phyloP scores from a whole-genome alignment of 208 protist species.

The Trypanosomatidae sp. region DNA sequence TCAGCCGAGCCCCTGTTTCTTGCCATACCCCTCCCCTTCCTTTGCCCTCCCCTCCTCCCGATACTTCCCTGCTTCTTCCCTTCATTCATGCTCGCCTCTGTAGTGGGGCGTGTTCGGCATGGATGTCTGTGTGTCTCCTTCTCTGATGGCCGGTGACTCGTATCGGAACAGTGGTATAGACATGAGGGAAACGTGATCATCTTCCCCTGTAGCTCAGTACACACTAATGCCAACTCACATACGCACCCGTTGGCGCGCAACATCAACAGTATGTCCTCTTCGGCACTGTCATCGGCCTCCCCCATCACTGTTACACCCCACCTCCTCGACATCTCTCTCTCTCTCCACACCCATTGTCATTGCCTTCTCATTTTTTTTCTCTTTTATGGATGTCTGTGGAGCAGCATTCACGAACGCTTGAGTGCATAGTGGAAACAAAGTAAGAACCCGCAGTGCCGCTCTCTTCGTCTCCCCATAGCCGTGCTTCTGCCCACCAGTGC shows the following conservation, averaged over 20 bases:
- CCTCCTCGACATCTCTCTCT: neutral
- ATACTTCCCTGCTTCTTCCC: constrained; percentile 9
- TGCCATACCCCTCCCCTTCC: neutral
- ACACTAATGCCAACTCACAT: neutral
- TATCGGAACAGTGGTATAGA: neutral
- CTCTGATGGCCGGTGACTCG: neutral
- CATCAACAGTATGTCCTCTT: neutral
- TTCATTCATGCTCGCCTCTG: neutral
- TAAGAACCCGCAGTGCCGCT: neutral
- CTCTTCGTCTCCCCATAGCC: neutral
- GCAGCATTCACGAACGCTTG: neutral
- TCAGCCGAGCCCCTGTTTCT: neutral
- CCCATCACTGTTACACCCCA: neutral
- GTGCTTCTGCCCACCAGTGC: neutral
- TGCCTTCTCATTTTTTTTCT: constrained; percentile 6
- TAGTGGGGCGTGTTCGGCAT: neutral
- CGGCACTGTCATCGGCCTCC: neutral
- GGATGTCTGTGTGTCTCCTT: neutral
- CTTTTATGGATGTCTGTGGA: neutral
- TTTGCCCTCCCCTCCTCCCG: constrained; percentile 1
- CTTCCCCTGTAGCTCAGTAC: neutral
- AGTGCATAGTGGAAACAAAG: neutral
- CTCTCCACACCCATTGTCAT: neutral
- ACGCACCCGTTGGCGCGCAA: neutral
- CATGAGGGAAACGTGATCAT: neutral